phyloP scores from a whole-genome alignment of 2,329 filamentous ascomycete species.

The Periconia macrospinosa region DNA sequence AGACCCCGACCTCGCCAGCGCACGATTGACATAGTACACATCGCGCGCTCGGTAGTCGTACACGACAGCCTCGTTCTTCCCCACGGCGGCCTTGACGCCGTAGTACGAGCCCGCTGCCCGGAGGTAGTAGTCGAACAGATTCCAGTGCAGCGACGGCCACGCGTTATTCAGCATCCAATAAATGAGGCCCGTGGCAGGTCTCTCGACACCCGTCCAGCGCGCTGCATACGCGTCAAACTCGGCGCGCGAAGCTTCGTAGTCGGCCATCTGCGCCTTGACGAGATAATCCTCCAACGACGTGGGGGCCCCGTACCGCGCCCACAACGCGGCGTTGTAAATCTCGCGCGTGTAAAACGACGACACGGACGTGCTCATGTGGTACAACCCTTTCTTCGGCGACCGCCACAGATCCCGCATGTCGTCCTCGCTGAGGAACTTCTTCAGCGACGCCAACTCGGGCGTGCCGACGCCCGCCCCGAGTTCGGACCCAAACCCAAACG shows the following conservation, averaged over 20 bases:
- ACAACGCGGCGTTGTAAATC: conserved; percentile 62
- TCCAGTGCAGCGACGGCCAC: conserved; percentile 68
- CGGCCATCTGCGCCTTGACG: conserved; percentile 62
- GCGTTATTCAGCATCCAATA: conserved; percentile 71
- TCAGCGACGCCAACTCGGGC: conserved; percentile 58
- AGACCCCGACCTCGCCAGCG: conserved; percentile 30
- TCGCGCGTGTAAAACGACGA: conserved; percentile 59
- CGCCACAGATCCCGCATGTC: conserved; percentile 63
- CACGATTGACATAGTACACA: conserved; percentile 60
- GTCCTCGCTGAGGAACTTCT: conserved; percentile 50
- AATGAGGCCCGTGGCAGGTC: conserved; percentile 62
- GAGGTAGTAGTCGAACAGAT: conserved; percentile 65
- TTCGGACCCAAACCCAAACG: conserved; percentile 67
- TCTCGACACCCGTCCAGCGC: conserved; percentile 52
- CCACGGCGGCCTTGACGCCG: conserved; percentile 56
- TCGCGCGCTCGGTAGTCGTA: conserved; percentile 55
- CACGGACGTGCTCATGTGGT: conserved; percentile 61
- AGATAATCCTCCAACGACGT: conserved; percentile 60
- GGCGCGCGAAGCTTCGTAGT: conserved; percentile 65
- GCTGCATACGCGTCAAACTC: conserved; percentile 61
- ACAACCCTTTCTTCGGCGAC: conserved; percentile 54
- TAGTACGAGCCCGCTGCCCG: conserved; percentile 62
- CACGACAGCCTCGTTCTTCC: conserved; percentile 55
- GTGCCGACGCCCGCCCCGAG: conserved; percentile 65
- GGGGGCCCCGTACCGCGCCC: conserved; percentile 55